A percentile compares a stretch with the other conserved stretches of the same genome.
Conservation (phyloP, 2,329 filamentous ascomycete species). For the Raffaelea deltoideospora region DNA sequence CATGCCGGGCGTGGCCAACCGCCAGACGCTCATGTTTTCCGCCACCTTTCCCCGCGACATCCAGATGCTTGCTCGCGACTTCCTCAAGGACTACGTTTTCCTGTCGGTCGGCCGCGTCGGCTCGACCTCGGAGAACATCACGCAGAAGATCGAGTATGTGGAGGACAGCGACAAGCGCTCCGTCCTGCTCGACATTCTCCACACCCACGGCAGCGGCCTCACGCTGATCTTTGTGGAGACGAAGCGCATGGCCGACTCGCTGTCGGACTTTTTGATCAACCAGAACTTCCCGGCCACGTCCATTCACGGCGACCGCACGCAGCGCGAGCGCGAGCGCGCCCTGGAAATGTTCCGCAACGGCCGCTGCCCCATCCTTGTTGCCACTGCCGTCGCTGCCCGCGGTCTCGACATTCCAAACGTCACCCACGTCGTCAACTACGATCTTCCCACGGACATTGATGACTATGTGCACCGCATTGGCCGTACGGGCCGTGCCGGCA, state of each 20-base stretch:
- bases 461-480: slow-evolving; percentile 98
- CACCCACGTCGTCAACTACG: slow-evolving; percentile 96
- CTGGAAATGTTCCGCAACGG: slow-evolving; percentile 95
- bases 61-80: slow-evolving; percentile 96
- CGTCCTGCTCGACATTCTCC: slow-evolving; percentile 89
- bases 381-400: slow-evolving; percentile 85
- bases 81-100: slow-evolving; percentile 99
- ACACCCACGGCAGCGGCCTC: slow-evolving; percentile 76
- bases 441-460: slow-evolving; percentile 79
- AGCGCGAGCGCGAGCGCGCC: slow-evolving; percentile 96
- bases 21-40: slow-evolving; percentile 99
- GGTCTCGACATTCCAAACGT: slow-evolving; percentile 93
- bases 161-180: slow-evolving; percentile 95
- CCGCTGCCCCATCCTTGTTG: slow-evolving; percentile 90
- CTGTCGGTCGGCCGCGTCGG: slow-evolving; percentile 96
- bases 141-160: slow-evolving; percentile 93
- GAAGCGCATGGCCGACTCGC: slow-evolving; percentile 96
- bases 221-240: slow-evolving; percentile 98
- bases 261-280: slow-evolving; percentile 97
- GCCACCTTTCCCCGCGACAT: slow-evolving; percentile 98
- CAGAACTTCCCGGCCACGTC: slow-evolving; percentile 96
- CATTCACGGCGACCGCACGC: slow-evolving; percentile 95
- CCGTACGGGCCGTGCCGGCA: slow-evolving; percentile 98
- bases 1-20: slow-evolving; percentile 70
- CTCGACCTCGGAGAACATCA: slow-evolving; percentile 99